Percentiles rank a stretch among this genome's conserved stretches.
Evolutionary conservation across 2,329 filamentous ascomycete species (phyloP).

Genomic region (Berkeleyomyces basicola): DNA sequence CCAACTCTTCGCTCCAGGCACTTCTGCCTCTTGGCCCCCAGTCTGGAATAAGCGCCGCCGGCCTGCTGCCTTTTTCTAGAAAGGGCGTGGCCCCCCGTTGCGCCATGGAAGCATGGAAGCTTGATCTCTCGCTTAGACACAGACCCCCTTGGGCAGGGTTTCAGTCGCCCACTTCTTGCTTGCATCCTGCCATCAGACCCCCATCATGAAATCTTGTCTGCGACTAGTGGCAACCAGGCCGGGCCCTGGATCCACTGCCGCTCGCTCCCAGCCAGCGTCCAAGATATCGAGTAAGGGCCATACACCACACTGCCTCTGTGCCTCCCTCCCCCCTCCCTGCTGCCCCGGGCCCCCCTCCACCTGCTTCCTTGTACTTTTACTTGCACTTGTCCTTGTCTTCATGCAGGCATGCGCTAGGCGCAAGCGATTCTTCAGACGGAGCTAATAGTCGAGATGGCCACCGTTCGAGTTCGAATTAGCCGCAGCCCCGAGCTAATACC

Average conservation of each 20-base stretch:
- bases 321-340: no score
- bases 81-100: no score
- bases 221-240: neutral
- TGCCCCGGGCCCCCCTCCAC: no score
- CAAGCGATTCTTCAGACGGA: neutral
- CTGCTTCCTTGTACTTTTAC: no score
- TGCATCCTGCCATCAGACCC: neutral
- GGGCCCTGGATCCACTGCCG: no score
- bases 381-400: no score
- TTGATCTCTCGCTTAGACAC: neutral
- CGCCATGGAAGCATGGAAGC: neutral
- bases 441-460: neutral
- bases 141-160: neutral
- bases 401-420: neutral
- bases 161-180: neutral
- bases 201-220: neutral
- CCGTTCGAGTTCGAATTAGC: neutral
- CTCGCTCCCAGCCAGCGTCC: no score
- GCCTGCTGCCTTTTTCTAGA: no score
- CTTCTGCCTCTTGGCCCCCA: neutral
- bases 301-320: no score
- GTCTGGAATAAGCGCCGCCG: neutral
- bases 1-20: neutral
- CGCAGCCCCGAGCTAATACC: neutral
- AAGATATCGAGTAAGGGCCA: no score